Evolutionary conservation across 441 rosid species (phyloP).

Genomic region (Pelargonium myrrhifolium): DNA sequence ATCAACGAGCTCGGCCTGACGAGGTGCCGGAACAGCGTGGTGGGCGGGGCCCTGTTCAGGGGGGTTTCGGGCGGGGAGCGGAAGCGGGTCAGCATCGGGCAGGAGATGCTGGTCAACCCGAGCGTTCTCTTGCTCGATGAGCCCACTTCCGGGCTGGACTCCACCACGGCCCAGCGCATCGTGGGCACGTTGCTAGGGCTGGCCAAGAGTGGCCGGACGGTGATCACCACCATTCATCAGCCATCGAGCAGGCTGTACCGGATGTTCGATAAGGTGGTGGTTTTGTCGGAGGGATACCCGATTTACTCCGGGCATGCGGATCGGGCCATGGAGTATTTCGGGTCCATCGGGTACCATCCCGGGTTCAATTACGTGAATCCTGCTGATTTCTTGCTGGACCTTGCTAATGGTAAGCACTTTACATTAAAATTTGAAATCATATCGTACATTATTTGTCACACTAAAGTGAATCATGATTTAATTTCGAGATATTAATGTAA

Average conservation of each 20-base stretch:
- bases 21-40: conserved; percentile 23
- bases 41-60: conserved; percentile 22
- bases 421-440: too few relatives aligned
- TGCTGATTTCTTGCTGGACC: conserved; percentile 31
- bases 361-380: conserved; percentile 29
- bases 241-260: conserved; percentile 33
- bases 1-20: conserved; percentile 26
- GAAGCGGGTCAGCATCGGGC: conserved; percentile 32
- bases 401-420: conserved; percentile 36
- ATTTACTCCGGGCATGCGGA: conserved; percentile 29
- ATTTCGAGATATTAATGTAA: too few relatives aligned
- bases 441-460: too few relatives aligned
- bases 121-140: conserved; percentile 32
- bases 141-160: conserved; percentile 35
- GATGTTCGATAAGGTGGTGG: conserved; percentile 32
- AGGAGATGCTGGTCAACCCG: conserved; percentile 34
- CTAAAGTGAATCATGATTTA: too few relatives aligned
- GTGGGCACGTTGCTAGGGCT: conserved; percentile 23
- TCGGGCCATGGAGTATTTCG: conserved; percentile 30
- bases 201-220: conserved; percentile 27
- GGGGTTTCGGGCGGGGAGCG: conserved; percentile 35
- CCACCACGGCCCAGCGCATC: conserved; percentile 32
- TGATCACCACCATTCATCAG: conserved; percentile 32
- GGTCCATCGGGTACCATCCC: conserved; percentile 23
- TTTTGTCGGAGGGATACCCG: conserved; percentile 30